Conservation (phyloP, 78 protist species). For the Isochrysis galbana region DNA sequence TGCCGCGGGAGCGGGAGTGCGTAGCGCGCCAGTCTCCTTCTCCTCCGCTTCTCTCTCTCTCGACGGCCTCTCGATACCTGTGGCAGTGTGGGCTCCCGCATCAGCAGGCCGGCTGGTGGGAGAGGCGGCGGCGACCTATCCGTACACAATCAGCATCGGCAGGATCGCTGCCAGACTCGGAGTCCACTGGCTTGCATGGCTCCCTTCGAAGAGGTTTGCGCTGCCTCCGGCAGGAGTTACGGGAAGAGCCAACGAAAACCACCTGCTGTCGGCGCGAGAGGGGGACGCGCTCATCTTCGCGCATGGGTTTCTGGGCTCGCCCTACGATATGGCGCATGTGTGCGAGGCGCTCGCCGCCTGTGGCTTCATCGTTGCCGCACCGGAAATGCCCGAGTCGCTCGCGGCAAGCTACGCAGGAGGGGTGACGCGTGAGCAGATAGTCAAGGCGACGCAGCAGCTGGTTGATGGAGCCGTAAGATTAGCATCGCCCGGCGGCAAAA, state of each 20-base stretch:
- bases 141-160: background rate
- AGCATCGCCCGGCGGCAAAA: too few species aligned
- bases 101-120: too few species aligned
- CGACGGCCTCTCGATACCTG: too few species aligned
- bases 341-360: background rate
- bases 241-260: background rate
- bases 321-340: background rate
- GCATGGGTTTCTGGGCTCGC: slow-evolving; percentile 2
- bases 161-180: background rate
- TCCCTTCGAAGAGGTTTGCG: background rate
- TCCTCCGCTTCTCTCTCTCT: too few species aligned
- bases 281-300: slow-evolving; percentile 7
- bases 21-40: too few species aligned
- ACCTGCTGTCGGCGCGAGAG: background rate
- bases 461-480: too few species aligned
- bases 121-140: too few species aligned
- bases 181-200: slow-evolving; percentile 2
- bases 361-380: background rate
- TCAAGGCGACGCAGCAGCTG: background rate
- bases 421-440: background rate
- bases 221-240: background rate
- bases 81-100: too few species aligned
- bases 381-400: background rate
- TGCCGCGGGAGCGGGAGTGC: too few species aligned
- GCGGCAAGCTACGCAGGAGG: background rate